Conservation (phyloP, 2,329 filamentous ascomycete genomes). For the Monilinia aucupariae region DNA sequence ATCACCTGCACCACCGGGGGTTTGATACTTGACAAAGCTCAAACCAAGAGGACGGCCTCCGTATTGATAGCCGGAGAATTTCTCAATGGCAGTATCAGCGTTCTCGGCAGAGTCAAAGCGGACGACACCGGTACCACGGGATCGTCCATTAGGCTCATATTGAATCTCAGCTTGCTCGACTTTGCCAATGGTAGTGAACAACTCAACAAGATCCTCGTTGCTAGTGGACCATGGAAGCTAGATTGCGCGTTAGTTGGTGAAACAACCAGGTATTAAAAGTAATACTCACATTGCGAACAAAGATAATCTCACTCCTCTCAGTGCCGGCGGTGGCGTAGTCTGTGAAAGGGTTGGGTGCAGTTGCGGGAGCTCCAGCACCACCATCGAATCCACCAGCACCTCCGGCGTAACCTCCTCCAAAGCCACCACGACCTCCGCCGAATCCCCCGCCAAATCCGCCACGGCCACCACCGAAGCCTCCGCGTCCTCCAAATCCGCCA, state of each 20-base stretch:
- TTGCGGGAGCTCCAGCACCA: constrained; percentile 41
- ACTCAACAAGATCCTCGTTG: constrained; percentile 92
- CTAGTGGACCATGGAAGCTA: constrained; percentile 98
- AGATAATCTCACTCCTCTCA: constrained; percentile 79
- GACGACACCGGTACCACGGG: constrained; percentile 92
- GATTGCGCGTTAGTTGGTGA: constrained; percentile 21
- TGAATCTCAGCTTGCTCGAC: constrained; percentile 99
- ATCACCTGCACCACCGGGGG: constrained; percentile 48
- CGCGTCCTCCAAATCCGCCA: constrained; percentile 52
- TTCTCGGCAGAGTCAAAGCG: constrained; percentile 79
- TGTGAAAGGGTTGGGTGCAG: constrained; percentile 83
- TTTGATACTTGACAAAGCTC: constrained; percentile 89
- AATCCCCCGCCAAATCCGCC: constrained; percentile 48
- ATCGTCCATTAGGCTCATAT: constrained; percentile 94
- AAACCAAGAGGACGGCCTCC: constrained; percentile 89
- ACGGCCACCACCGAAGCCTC: constrained; percentile 54
- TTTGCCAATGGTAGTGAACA: constrained; percentile 97
- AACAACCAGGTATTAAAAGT: background rate
- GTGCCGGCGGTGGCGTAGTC: constrained; percentile 84
- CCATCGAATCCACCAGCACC: constrained; percentile 36
- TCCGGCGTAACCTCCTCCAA: constrained; percentile 53
- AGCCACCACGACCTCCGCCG: constrained; percentile 35
- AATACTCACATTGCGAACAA: constrained; percentile 86
- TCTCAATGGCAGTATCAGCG: constrained; percentile 88
- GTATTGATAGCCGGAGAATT: constrained; percentile 97